phyloP scores from a whole-genome alignment of 2,329 filamentous ascomycete genomes.

The Aspergillus uvarum region DNA sequence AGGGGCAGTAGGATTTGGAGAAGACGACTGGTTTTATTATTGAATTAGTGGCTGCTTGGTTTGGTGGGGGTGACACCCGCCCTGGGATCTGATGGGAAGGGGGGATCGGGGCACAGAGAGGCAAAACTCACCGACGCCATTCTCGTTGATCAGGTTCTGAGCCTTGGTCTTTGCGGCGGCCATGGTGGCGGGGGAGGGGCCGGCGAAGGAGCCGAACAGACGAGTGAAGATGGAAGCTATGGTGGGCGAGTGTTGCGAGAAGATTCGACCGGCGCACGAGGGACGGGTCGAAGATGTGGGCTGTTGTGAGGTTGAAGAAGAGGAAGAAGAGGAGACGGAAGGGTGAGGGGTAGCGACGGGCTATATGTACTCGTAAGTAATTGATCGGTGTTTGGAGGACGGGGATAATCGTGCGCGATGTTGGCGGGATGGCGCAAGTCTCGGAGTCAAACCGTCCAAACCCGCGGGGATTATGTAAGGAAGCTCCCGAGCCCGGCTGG shows the following conservation, averaged over 20 bases:
- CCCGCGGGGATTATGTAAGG: not conserved
- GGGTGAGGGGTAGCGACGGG: not conserved
- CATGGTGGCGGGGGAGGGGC: constrained; percentile 65
- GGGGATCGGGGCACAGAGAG: not conserved
- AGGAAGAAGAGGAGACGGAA: not conserved
- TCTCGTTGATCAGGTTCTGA: constrained; percentile 82
- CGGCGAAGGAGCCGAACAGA: constrained; percentile 65
- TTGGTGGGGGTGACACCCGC: no score
- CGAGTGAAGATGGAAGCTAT: constrained; percentile 69
- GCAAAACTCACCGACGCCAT: constrained; percentile 69
- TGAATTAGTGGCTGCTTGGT: no score
- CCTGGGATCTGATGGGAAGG: no score
- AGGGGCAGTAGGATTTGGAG: constrained; percentile 95
- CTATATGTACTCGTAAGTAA: not conserved
- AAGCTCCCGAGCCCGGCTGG: not conserved
- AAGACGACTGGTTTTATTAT: constrained; percentile 67
- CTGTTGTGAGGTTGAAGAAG: not conserved
- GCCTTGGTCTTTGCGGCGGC: constrained; percentile 80
- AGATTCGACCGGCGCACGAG: not conserved
- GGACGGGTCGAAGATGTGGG: not conserved
- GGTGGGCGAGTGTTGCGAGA: constrained; percentile 33
- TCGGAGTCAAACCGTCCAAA: not conserved
- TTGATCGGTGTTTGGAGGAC: not conserved
- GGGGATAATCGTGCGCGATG: not conserved
- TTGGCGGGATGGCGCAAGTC: not conserved